Evolutionary conservation across 441 rosid species (phyloP).

Genomic region (Adansonia madagascariensis): DNA sequence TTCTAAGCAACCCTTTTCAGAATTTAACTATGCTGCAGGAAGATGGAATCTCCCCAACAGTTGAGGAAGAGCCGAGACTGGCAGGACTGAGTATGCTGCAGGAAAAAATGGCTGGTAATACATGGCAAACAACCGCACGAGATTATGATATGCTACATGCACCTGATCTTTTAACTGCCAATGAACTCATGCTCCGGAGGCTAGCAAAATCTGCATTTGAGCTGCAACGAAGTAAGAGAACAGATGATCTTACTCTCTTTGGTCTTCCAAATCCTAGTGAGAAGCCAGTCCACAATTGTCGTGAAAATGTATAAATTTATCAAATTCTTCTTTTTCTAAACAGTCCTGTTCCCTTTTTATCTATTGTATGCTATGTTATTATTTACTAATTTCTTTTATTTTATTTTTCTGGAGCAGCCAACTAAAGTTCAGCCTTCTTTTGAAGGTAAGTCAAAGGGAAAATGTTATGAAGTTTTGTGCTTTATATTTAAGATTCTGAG

Average conservation of each 20-base stretch:
- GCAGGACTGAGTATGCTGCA: slow-evolving; percentile 29
- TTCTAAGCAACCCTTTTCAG: neutral
- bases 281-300: slow-evolving; percentile 22
- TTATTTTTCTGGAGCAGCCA: slow-evolving; percentile 36
- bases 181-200: slow-evolving; percentile 41
- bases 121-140: slow-evolving; percentile 27
- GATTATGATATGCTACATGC: slow-evolving; percentile 23
- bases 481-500: slow-evolving; percentile 17
- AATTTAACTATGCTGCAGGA: slow-evolving; percentile 41
- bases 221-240: slow-evolving; percentile 31
- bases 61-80: slow-evolving; percentile 40
- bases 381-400: neutral
- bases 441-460: slow-evolving; percentile 44
- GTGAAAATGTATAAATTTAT: slow-evolving; percentile 16
- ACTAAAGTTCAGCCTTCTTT: slow-evolving; percentile 20
- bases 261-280: slow-evolving; percentile 30
- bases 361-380: neutral
- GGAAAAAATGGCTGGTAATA: slow-evolving; percentile 24
- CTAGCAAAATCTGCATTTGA: slow-evolving; percentile 48
- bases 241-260: slow-evolving; percentile 28
- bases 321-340: slow-evolving; percentile 1
- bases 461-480: neutral
- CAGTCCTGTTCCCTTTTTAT: neutral
- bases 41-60: slow-evolving; percentile 35
- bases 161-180: slow-evolving; percentile 32